Conservation (phyloP, 345 rosid species). For the Adansonia digitata region DNA sequence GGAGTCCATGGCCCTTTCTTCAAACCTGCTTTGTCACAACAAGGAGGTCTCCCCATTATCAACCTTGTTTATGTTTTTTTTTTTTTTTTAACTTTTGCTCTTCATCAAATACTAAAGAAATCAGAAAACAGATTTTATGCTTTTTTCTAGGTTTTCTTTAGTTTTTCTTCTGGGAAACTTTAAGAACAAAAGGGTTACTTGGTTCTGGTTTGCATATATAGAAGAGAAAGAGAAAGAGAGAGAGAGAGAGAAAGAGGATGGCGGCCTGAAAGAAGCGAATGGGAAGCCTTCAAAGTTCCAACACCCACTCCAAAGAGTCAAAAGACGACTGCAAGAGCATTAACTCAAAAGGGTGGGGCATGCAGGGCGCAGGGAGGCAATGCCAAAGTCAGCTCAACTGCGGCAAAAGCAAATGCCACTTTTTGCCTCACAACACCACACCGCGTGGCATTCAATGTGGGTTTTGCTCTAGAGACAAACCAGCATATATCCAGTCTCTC, state of each 20-base stretch:
- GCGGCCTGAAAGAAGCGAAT: slow-evolving; percentile 33
- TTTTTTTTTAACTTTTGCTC: too few species aligned
- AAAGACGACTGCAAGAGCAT: slow-evolving; percentile 52
- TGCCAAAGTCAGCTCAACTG: slow-evolving; percentile 73
- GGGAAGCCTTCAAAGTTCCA: not conserved
- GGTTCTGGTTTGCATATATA: too few species aligned
- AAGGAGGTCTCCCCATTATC: slow-evolving; percentile 80
- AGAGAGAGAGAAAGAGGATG: slow-evolving; percentile 7
- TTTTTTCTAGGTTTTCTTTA: not conserved
- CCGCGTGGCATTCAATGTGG: slow-evolving; percentile 87
- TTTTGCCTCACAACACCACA: slow-evolving; percentile 53
- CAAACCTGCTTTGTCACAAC: too few species aligned
- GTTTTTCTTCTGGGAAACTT: slow-evolving; percentile 24
- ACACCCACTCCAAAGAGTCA: slow-evolving; percentile 26
- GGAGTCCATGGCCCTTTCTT: too few species aligned
- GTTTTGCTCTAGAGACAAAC: slow-evolving; percentile 28
- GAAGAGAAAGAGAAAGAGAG: too few species aligned
- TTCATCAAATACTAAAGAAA: too few species aligned
- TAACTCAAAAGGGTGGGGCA: slow-evolving; percentile 24
- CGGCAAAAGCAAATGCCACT: slow-evolving; percentile 25
- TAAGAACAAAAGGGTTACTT: slow-evolving; percentile 18
- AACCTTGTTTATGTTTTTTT: not conserved
- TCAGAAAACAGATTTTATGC: not conserved
- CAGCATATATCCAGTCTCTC: slow-evolving; percentile 7
- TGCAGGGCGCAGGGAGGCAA: too few species aligned